Base-by-base conservation (phyloP, 2,329 filamentous ascomycete genomes). In the Fusarium penzigii region DNA sequence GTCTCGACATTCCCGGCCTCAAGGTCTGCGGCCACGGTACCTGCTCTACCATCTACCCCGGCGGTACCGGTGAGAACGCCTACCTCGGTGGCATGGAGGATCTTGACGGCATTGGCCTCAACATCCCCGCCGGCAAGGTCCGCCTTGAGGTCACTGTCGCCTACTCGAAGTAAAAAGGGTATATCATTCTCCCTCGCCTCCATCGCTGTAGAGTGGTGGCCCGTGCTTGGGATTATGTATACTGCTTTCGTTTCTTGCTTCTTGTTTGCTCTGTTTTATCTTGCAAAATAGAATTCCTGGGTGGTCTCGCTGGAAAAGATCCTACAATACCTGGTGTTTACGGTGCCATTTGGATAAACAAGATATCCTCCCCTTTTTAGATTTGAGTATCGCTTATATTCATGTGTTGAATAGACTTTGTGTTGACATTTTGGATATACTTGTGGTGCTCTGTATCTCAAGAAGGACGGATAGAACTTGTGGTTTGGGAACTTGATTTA, bases 1-100 rank as follows among this genome's bases (percentile, higher is more conserved):
- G 57, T 50, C 58, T 69, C 13, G 5, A 51, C 16, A 70, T 73
- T 46, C 69, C 67, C 17, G 70, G 68, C 57, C 66, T 77, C 54
- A 63, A 62, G 29, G 71, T 79, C 57, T 71, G 69, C 55, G 71
- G 68, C 49, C 65, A 72, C 56, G 61, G 63, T 40, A 69, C 67
- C 56, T 80, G 77, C 72, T 76, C 75, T 38, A 70, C 61, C 66
- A 66, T 76, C 66, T 67, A 65, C 61, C 51, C 63, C 17, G 68
- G 67, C 49, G 72, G 72, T 39, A 54, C 48, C 17, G 72, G 73
- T 48, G 50, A 40, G 43, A 75, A 74, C 58, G 71, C 74, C 43
- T 77, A 73, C 67, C 57, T 69, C 45, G 56, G 44, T 16, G 71
- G 71, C 46, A 74, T 67, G 57, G 68, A 75, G 60, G 69, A 52